Percentiles rank a stretch among this genome's conserved stretches.
Conservation (phyloP, 2,329 filamentous ascomycete species). For the Verticillium tricorpus region DNA sequence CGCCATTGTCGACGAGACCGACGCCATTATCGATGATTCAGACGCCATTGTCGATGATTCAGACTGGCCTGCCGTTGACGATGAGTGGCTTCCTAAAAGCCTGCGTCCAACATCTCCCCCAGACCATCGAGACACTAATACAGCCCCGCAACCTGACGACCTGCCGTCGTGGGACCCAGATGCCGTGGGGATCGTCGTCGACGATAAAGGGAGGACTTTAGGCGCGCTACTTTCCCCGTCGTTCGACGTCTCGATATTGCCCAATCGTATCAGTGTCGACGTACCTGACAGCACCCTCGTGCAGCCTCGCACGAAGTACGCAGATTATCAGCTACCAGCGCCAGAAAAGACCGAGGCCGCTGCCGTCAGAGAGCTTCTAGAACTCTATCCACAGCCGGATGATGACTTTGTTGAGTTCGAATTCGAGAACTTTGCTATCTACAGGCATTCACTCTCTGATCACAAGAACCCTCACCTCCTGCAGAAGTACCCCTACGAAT, state of each 20-base stretch:
- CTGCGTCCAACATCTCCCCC: too few relatives aligned
- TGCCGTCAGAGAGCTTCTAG: slow-evolving; percentile 25
- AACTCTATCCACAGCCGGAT: slow-evolving; percentile 11
- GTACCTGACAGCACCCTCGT: slow-evolving; percentile 8
- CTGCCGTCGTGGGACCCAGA: too few relatives aligned
- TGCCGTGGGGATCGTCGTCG: too few relatives aligned
- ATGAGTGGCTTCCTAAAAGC: too few relatives aligned
- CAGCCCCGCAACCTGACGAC: too few relatives aligned
- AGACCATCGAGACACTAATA: too few relatives aligned
- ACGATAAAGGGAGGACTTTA: too few relatives aligned
- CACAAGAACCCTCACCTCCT: background rate
- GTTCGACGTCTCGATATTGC: background rate
- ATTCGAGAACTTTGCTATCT: slow-evolving; percentile 55
- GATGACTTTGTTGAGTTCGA: slow-evolving; percentile 41
- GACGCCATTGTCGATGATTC: too few relatives aligned
- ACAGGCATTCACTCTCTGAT: slow-evolving; percentile 33
- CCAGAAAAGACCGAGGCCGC: slow-evolving; percentile 20
- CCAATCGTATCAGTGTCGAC: background rate
- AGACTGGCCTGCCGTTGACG: too few relatives aligned
- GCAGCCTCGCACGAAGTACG: slow-evolving; percentile 9
- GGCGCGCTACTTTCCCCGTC: background rate
- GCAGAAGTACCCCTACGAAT: slow-evolving; percentile 32
- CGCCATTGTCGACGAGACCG: too few relatives aligned
- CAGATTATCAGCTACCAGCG: slow-evolving; percentile 19
- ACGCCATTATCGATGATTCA: too few relatives aligned